Conservation (phyloP, 2,329 filamentous ascomycete species). For the Hypoxylon sp. region DNA sequence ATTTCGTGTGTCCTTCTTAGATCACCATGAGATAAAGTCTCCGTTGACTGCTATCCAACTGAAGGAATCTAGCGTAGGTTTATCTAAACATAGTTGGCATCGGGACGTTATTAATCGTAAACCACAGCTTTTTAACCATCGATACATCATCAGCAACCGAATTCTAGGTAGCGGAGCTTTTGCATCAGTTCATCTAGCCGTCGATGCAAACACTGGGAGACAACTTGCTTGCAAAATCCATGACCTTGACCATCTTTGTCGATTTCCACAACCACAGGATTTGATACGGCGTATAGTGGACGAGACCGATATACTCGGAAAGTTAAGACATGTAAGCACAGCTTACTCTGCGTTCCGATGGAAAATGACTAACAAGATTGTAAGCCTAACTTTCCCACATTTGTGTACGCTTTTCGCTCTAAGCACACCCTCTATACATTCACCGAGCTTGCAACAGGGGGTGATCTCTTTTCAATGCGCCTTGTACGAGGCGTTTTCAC, state of each 20-base stretch:
- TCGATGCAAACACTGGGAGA: slow-evolving; percentile 65
- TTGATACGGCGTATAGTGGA: slow-evolving; percentile 60
- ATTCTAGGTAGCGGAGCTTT: slow-evolving; percentile 68
- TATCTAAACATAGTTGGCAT: background rate
- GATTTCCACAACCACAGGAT: slow-evolving; percentile 36
- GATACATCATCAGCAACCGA: slow-evolving; percentile 65
- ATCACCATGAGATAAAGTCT: slow-evolving; percentile 13
- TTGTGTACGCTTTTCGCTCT: slow-evolving; percentile 67
- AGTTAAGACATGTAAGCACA: slow-evolving; percentile 67
- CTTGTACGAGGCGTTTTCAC: slow-evolving; percentile 55
- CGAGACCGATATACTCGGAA: slow-evolving; percentile 68
- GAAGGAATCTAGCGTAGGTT: slow-evolving; percentile 56
- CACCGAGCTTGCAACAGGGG: slow-evolving; percentile 69
- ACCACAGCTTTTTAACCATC: slow-evolving; percentile 61
- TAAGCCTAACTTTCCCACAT: slow-evolving; percentile 69
- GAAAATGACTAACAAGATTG: background rate
- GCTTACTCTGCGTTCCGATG: background rate
- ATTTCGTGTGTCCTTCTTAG: slow-evolving; percentile 55
- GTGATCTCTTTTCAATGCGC: slow-evolving; percentile 68
- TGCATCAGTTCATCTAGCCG: slow-evolving; percentile 68
- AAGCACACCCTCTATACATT: slow-evolving; percentile 68
- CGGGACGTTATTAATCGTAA: slow-evolving; percentile 39
- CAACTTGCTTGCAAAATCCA: slow-evolving; percentile 81
- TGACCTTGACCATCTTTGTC: slow-evolving; percentile 60
- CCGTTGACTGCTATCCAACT: slow-evolving; percentile 52